A percentile compares a stretch with the other conserved stretches of the same genome.
Evolutionary conservation across 2,329 filamentous ascomycete genomes (phyloP).

Genomic region (Botrytis pseudocinerea): DNA sequence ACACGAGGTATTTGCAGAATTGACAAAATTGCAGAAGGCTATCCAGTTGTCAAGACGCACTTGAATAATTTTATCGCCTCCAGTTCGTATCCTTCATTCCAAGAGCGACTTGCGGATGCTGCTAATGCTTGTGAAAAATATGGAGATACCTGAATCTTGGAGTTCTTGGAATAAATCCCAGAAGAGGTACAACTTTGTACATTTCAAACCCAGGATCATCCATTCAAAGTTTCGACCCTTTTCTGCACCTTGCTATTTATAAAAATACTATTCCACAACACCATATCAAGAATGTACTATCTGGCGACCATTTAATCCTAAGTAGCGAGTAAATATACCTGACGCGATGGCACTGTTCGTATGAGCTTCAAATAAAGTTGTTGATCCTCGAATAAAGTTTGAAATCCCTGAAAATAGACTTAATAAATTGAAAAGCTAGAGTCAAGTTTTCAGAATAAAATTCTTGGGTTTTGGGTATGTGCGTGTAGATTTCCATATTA

Average conservation of each 20-base stretch:
- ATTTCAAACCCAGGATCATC: neutral
- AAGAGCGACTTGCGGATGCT: neutral
- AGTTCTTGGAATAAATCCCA: neutral
- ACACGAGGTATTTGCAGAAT: neutral
- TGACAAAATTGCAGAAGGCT: neutral
- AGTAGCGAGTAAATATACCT: neutral
- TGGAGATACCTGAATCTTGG: neutral
- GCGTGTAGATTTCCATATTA: neutral
- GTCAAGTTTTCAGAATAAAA: neutral
- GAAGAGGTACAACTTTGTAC: neutral
- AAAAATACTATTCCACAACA: neutral
- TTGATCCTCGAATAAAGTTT: constrained; percentile 13
- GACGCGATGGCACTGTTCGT: neutral
- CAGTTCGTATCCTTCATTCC: too few species aligned
- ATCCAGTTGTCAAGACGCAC: neutral
- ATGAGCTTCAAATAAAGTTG: constrained; percentile 7
- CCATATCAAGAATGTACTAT: neutral
- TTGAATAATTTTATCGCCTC: neutral
- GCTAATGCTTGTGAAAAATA: too few species aligned
- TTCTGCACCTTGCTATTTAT: neutral
- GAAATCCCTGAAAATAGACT: neutral
- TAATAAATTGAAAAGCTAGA: neutral
- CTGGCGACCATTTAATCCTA: neutral
- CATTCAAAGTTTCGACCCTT: neutral
- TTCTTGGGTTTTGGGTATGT: neutral